phyloP scores from a whole-genome alignment of 371 early-diverging fungal species.

The Rhizopus microsporus region DNA sequence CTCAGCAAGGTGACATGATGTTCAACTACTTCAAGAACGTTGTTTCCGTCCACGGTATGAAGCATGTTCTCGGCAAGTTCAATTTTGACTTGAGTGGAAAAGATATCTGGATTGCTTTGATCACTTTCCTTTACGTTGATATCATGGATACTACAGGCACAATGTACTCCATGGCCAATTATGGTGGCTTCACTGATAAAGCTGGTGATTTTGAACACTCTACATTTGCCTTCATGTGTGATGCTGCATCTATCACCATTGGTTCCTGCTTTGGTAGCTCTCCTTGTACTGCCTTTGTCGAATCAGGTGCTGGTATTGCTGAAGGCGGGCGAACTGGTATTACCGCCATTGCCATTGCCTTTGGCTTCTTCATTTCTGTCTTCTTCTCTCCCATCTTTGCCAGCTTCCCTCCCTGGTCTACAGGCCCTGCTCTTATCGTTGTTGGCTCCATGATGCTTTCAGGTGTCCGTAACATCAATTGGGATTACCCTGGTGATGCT shows the following conservation, averaged over 20 bases:
- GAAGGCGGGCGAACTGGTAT: constrained; percentile 84
- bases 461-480: constrained; percentile 70
- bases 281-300: constrained; percentile 76
- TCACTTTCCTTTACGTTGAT: constrained; percentile 82
- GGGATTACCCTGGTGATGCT: constrained; percentile 76
- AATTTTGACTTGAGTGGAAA: constrained; percentile 62
- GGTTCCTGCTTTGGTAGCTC: constrained; percentile 76
- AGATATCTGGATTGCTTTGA: constrained; percentile 78
- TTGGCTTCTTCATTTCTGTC: constrained; percentile 74
- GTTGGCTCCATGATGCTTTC: constrained; percentile 82
- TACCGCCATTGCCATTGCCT: constrained; percentile 67
- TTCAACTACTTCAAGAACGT: constrained; percentile 76
- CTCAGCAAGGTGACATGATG: constrained; percentile 56
- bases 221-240: constrained; percentile 69
- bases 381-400: constrained; percentile 87
- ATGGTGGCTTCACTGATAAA: constrained; percentile 73
- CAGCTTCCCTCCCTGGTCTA: constrained; percentile 83
- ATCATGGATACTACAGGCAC: constrained; percentile 81
- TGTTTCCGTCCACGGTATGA: constrained; percentile 66
- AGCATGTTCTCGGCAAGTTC: constrained; percentile 58
- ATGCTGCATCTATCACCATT: constrained; percentile 65
- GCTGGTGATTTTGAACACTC: constrained; percentile 80
- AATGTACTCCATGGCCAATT: constrained; percentile 77
- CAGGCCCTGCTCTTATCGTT: constrained; percentile 76
- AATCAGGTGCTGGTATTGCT: constrained; percentile 80